Percentiles rank a stretch among this genome's conserved stretches.
Conservation (phyloP, 768 basidiomycete species). For the Phlegmacium glaucopus region DNA sequence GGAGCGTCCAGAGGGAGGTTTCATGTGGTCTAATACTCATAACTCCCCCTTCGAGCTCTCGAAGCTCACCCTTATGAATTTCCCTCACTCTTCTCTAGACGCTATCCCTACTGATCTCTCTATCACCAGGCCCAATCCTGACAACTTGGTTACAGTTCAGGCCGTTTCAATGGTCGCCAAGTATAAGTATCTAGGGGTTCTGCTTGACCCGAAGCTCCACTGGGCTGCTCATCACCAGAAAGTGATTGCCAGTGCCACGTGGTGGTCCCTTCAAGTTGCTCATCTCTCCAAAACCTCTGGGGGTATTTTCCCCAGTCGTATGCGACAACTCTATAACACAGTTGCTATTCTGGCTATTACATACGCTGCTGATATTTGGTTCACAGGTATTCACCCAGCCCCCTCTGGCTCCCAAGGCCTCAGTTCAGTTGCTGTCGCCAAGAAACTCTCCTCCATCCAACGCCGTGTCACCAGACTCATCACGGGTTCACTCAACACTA, state of each 20-base stretch:
- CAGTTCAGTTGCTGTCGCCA: slow-evolving; percentile 1
- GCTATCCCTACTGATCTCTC: slow-evolving; percentile 11
- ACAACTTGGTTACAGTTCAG: slow-evolving; percentile 1
- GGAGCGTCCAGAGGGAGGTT: slow-evolving; percentile 13
- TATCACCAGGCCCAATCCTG: background rate
- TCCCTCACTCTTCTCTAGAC: too few relatives aligned
- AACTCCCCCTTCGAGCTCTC: slow-evolving; percentile 28
- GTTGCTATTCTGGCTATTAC: slow-evolving; percentile 8
- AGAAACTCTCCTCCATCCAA: background rate
- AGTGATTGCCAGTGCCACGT: slow-evolving; percentile 5
- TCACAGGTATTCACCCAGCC: background rate
- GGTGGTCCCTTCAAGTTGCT: slow-evolving; percentile 7
- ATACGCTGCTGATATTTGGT: slow-evolving; percentile 5
- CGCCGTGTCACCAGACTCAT: too few relatives aligned
- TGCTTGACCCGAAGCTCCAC: background rate
- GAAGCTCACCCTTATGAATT: too few relatives aligned
- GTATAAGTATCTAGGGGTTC: slow-evolving; percentile 5
- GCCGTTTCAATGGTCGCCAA: slow-evolving; percentile 1
- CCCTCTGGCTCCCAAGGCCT: background rate
- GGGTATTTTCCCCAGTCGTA: slow-evolving; percentile 6
- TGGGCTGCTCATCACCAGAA: slow-evolving; percentile 1
- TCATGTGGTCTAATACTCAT: slow-evolving; percentile 23
- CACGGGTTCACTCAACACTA: background rate
- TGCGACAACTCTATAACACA: slow-evolving; percentile 10
- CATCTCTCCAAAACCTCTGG: slow-evolving; percentile 6